Evolutionary conservation across 164 flowering plant species (phyloP), one percentile per base, ranked within the genome.

Genomic region (Magnolia sinica): DNA sequence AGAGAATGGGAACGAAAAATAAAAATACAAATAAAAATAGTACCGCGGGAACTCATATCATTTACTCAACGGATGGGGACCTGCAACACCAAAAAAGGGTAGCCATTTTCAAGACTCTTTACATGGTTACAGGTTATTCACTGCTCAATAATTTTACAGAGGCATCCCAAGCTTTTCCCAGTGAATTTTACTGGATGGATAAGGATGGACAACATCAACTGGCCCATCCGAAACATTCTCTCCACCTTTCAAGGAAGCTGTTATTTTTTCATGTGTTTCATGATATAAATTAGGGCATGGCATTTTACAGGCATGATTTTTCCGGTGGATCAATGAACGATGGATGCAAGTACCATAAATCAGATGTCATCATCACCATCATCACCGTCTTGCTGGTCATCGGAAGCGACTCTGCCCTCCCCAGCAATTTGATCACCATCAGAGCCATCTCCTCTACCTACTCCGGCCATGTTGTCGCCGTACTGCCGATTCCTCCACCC

Each of bases 121-220:
- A 31, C 71, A 68, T 29, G 71, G 50, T 31, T 18, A 31, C 29
- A 37, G 71, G 71, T 24, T 68, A 77, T 22, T 77, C 37, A 19
- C 67, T 67, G 70, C 71, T 71, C 67, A 81, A 78, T 77, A 81
- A 77, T 78, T 78, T 79, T 80, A 83, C 83, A 83, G 20, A 50
- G 59, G 61, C 77, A 72, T 67, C 29, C 74, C 64, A 55, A 64
- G 50, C 78, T 71, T 75, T 64, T 61, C 50, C 76, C 72, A 58
- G 71, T 68, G 45, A 20, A 65, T n/a, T n/a, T 24, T 65, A 65
- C 18, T 23, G 13, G 22, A 22, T 11, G 13, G 68, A 65, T 65
- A 29, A 8, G 27, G 68, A 65, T 23, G 24, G 11, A n/a, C 13
- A 65, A 24, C 22, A 65, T 22, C 68, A 65, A 0, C 68, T 13